These are phyloP conservation scores for Neurospora pannonica DNA, from an alignment of 495 filamentous ascomycete genomes.

Conservation along the genomic window DNA sequence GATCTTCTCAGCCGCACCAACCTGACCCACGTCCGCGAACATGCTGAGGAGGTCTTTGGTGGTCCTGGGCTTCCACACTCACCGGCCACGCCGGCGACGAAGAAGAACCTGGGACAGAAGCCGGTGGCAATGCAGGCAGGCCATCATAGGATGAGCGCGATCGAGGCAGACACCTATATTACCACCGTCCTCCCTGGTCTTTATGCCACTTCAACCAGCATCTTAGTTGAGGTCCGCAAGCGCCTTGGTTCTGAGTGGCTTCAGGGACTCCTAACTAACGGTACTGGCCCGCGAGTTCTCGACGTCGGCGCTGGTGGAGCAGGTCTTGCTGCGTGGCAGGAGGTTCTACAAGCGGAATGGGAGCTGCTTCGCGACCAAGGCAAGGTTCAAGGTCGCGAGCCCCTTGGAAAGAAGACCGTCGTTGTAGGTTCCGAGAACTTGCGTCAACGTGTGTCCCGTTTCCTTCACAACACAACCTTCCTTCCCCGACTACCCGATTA, in stretches of 20 bases:
- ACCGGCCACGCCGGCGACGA: slow-evolving; percentile 28
- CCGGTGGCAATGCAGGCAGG: slow-evolving; percentile 60
- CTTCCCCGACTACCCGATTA: slow-evolving; percentile 90
- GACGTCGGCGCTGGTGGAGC: slow-evolving; percentile 83
- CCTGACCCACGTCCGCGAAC: slow-evolving; percentile 61
- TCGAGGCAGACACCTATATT: slow-evolving; percentile 80
- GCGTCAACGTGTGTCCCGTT: slow-evolving; percentile 61
- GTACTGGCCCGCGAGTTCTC: slow-evolving; percentile 60
- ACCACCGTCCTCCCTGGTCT: slow-evolving; percentile 70
- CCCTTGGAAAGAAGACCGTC: slow-evolving; percentile 41
- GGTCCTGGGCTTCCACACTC: slow-evolving; percentile 66
- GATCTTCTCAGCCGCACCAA: slow-evolving; percentile 54
- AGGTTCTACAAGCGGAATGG: slow-evolving; percentile 73
- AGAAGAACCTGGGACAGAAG: slow-evolving; percentile 46
- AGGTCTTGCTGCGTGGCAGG: slow-evolving; percentile 75
- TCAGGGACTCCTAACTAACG: slow-evolving; percentile 52
- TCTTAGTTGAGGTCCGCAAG: slow-evolving; percentile 75
- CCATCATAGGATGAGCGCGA: slow-evolving; percentile 65
- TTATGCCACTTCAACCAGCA: slow-evolving; percentile 64
- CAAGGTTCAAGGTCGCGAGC: slow-evolving; percentile 19
- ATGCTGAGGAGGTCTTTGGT: slow-evolving; percentile 63
- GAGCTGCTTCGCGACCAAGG: slow-evolving; percentile 49
- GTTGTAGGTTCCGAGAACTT: slow-evolving; percentile 44
- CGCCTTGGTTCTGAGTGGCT: slow-evolving; percentile 78
- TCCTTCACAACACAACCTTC: slow-evolving; percentile 85